These are phyloP conservation scores for Penicillium sp. DNA, from an alignment of 2,329 filamentous ascomycete genomes.

Conservation along the genomic window DNA sequence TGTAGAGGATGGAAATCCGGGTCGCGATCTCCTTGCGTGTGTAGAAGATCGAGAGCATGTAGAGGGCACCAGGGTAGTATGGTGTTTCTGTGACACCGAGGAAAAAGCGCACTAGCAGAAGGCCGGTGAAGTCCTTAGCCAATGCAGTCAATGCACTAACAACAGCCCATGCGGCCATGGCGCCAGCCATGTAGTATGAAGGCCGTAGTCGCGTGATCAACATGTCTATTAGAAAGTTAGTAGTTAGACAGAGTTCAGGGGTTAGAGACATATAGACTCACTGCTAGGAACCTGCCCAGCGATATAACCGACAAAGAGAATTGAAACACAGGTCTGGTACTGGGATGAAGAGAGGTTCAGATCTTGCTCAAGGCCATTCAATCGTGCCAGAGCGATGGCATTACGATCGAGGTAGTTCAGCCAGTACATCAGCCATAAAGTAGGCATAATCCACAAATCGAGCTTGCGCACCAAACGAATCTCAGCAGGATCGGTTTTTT, in stretches of 20 bases:
- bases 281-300: slow-evolving; percentile 19
- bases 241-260: not conserved
- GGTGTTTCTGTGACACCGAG: slow-evolving; percentile 36
- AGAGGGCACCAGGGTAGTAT: slow-evolving; percentile 63
- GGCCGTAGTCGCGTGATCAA: slow-evolving; percentile 42
- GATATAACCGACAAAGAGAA: slow-evolving; percentile 28
- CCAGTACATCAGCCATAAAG: slow-evolving; percentile 41
- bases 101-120: slow-evolving; percentile 42
- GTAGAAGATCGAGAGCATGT: slow-evolving; percentile 68
- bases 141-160: slow-evolving; percentile 32
- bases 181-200: slow-evolving; percentile 45
- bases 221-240: slow-evolving; percentile 17
- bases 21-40: slow-evolving; percentile 59
- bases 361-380: slow-evolving; percentile 30
- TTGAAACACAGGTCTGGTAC: slow-evolving; percentile 33
- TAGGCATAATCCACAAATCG: slow-evolving; percentile 41
- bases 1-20: slow-evolving; percentile 60
- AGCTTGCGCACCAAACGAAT: slow-evolving; percentile 41
- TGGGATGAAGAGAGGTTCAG: slow-evolving; percentile 28
- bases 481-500: slow-evolving; percentile 42
- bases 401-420: slow-evolving; percentile 33
- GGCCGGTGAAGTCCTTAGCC: slow-evolving; percentile 41
- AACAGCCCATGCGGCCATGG: slow-evolving; percentile 33
- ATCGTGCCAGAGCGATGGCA: slow-evolving; percentile 32
- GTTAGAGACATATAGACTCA: slow-evolving; percentile 8